Percentiles rank a stretch among this genome's conserved stretches.
Conservation (phyloP, 257 asterid species). For the Solanum paucissectum region DNA sequence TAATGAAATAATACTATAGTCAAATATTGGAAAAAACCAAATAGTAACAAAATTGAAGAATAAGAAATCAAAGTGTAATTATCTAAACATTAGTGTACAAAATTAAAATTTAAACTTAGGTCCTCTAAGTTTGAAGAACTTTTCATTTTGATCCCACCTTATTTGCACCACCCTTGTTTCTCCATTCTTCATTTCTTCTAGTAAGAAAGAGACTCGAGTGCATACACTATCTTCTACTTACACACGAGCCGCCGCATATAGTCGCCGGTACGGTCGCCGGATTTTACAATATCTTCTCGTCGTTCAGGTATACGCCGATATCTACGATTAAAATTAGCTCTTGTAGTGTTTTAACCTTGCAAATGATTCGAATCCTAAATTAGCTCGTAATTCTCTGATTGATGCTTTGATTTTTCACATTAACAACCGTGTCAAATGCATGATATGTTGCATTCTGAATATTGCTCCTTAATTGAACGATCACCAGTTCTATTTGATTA, state of each 20-base stretch:
- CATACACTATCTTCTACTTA: neutral
- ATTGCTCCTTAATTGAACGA: neutral
- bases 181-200: neutral
- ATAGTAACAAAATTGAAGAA: neutral
- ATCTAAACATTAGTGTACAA: neutral
- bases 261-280: neutral
- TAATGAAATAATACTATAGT: too few species aligned
- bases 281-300: neutral
- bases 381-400: neutral
- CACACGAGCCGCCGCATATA: neutral
- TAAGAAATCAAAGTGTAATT: neutral
- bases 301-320: neutral
- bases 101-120: neutral
- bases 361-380: neutral
- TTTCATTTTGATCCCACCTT: neutral
- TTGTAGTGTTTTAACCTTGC: neutral
- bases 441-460: neutral
- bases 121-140: neutral
- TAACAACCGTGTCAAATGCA: neutral
- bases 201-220: neutral
- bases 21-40: neutral
- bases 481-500: neutral
- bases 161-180: neutral
- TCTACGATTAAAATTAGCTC: neutral
- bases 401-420: neutral